These are phyloP conservation scores for Hypsizygus ulmarius DNA, from an alignment of 1,284 basidiomycete species.

Conservation along the genomic window DNA sequence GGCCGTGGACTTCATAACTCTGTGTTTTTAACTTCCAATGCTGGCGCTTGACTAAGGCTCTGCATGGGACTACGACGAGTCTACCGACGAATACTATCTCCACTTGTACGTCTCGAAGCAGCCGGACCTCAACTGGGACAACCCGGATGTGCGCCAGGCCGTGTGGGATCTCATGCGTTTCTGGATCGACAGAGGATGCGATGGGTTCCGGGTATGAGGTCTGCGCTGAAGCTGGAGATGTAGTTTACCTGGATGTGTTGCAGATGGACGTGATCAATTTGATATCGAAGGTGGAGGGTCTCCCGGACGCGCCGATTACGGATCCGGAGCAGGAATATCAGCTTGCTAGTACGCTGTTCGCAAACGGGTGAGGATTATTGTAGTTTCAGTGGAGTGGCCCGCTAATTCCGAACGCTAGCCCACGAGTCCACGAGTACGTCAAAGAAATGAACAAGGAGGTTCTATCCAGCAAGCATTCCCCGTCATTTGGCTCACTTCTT, in stretches of 20 bases:
- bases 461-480: constrained; percentile 48
- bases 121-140: constrained; percentile 81
- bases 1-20: too few species aligned
- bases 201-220: constrained; percentile 64
- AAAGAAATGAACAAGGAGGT: constrained; percentile 64
- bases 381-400: background rate
- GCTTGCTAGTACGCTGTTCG: constrained; percentile 51
- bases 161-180: constrained; percentile 69
- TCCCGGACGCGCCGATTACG: constrained; percentile 63
- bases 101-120: constrained; percentile 71
- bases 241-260: background rate
- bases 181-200: constrained; percentile 73
- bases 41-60: constrained; percentile 42
- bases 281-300: constrained; percentile 60
- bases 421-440: constrained; percentile 65
- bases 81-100: constrained; percentile 72
- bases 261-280: constrained; percentile 72
- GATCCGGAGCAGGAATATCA: constrained; percentile 55
- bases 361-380: constrained; percentile 50
- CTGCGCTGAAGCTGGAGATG: background rate
- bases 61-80: constrained; percentile 72
- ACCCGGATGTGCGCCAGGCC: constrained; percentile 58
- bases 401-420: constrained; percentile 33
- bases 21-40: too few species aligned
- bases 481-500: background rate